Evolutionary conservation across 257 asterid genomes (phyloP).

Genomic region (Ligustrum vulgare): DNA sequence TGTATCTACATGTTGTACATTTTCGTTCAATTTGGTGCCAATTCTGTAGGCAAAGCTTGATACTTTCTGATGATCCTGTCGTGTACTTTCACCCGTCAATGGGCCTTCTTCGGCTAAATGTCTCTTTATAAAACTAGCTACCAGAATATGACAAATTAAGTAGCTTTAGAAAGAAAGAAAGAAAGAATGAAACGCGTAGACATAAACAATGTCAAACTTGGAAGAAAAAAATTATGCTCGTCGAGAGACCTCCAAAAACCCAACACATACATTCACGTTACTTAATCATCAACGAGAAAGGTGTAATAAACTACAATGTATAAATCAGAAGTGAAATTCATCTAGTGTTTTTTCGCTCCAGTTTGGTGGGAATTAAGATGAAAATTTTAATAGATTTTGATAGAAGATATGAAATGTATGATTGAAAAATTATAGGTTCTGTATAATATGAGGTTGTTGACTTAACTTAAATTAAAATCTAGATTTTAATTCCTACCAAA

Average conservation of each 20-base stretch:
- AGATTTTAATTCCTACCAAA: too few relatives aligned
- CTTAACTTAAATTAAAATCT: too few relatives aligned
- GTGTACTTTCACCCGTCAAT: slow-evolving; percentile 92
- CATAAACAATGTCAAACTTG: background rate
- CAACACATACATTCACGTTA: background rate
- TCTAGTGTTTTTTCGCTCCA: too few relatives aligned
- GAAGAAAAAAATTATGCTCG: background rate
- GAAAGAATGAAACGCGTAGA: background rate
- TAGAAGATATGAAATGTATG: too few relatives aligned
- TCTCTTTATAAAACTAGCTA: slow-evolving; percentile 82
- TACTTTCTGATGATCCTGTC: slow-evolving; percentile 46
- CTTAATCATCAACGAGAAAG: background rate
- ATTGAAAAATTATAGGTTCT: too few relatives aligned
- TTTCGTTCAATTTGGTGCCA: background rate
- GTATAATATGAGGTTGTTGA: too few relatives aligned
- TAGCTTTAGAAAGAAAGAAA: background rate
- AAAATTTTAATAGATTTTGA: too few relatives aligned
- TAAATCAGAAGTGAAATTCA: too few relatives aligned
- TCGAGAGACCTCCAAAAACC: background rate
- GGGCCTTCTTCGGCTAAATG: slow-evolving; percentile 76
- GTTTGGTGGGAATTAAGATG: too few relatives aligned
- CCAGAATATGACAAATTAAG: slow-evolving; percentile 40
- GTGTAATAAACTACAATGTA: background rate
- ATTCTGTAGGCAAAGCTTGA: too few relatives aligned
- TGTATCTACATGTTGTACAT: background rate